These are phyloP conservation scores for Dactylorhiza incarnata DNA, from an alignment of 106 monocot species.

Conservation along the genomic window DNA sequence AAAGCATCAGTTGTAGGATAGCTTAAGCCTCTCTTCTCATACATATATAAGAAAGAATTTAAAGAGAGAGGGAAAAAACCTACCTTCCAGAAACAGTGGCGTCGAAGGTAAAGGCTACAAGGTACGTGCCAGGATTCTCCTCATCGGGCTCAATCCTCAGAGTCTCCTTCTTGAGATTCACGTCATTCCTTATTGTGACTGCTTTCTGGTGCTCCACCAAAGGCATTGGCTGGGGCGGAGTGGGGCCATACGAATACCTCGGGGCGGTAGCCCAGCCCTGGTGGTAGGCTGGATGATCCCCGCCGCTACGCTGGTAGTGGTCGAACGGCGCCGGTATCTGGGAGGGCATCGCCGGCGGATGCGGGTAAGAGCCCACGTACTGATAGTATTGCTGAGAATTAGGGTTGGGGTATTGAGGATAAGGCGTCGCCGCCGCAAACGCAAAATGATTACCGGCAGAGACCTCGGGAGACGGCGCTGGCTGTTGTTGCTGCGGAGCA, in stretches of 20 bases:
- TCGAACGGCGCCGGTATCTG: constrained; percentile 61
- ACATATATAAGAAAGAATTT: too few species aligned
- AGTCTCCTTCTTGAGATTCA: constrained; percentile 94
- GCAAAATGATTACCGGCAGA: constrained; percentile 48
- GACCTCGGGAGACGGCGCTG: constrained; percentile 19
- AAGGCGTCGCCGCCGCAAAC: constrained; percentile 62
- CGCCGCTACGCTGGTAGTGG: constrained; percentile 24
- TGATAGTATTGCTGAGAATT: constrained; percentile 41
- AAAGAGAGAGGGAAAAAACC: not conserved
- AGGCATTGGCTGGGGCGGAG: constrained; percentile 24
- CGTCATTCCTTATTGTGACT: constrained; percentile 72
- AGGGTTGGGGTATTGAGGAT: constrained; percentile 54
- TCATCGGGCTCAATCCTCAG: constrained; percentile 78
- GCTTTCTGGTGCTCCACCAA: constrained; percentile 95
- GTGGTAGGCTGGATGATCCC: constrained; percentile 7
- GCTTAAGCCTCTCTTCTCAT: too few species aligned
- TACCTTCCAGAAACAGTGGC: constrained; percentile 71
- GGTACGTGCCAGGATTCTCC: constrained; percentile 49
- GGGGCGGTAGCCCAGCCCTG: constrained; percentile 10
- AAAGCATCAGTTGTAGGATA: too few species aligned
- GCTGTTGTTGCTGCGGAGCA: constrained; percentile 18
- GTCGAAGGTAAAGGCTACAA: constrained; percentile 82
- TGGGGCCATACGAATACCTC: constrained; percentile 9
- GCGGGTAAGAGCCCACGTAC: constrained; percentile 40
- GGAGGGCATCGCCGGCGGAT: constrained; percentile 33